A percentile compares a stretch with the other conserved stretches of the same genome.
phyloP scores from a whole-genome alignment of 2,329 filamentous ascomycete genomes.

The Phaeomoniella chlamydospora region DNA sequence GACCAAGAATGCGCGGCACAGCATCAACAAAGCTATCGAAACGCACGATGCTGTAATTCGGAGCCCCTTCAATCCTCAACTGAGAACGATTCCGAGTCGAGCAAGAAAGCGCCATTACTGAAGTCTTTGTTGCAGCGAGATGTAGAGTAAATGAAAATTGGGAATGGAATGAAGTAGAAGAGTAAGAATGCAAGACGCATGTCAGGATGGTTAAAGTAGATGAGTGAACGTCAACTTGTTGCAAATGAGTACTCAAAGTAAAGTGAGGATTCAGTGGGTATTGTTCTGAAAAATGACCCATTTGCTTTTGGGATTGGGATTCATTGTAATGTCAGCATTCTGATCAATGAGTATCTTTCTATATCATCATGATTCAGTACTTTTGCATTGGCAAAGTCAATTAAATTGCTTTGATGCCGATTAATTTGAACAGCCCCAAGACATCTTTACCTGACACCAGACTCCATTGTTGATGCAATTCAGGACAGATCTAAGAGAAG shows the following conservation, averaged over 20 bases:
- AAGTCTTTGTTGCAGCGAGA: not conserved
- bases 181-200: not conserved
- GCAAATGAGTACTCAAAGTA: no score
- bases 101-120: not conserved
- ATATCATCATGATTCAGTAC: not conserved
- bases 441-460: no score
- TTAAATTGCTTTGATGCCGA: no score
- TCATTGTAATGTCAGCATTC: not conserved
- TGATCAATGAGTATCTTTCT: not conserved
- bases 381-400: no score
- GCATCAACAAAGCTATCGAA: not conserved
- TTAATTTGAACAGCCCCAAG: no score
- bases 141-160: not conserved
- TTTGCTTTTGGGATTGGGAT: no score
- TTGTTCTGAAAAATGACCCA: no score
- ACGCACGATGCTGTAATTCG: not conserved
- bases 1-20: not conserved
- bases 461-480: not conserved
- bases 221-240: not conserved
- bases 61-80: not conserved
- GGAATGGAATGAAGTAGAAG: not conserved
- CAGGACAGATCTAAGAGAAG: constrained; percentile 33
- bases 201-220: not conserved
- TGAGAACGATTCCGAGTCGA: not conserved
- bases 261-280: no score